A percentile compares a stretch with the other conserved stretches of the same genome.
phyloP scores from a whole-genome alignment of 2,329 filamentous ascomycete species.

The Xylaria hypoxylon region DNA sequence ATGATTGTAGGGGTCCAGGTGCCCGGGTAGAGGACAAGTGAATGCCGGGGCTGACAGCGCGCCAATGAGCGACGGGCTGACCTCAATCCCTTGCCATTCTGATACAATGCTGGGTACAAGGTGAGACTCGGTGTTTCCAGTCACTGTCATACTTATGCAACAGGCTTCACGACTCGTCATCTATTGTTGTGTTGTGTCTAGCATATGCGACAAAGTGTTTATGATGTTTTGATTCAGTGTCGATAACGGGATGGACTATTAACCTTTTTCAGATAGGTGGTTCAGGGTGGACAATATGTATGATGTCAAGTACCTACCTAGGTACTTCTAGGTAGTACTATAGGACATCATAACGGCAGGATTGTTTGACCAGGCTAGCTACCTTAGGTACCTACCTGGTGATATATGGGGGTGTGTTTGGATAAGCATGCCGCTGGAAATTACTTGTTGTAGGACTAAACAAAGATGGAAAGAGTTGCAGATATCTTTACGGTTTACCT shows the following conservation, averaged over 20 bases:
- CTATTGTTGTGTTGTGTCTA: not conserved
- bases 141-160: constrained; percentile 27
- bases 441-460: constrained; percentile 17
- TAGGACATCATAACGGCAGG: not conserved
- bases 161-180: constrained; percentile 6
- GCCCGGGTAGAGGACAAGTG: constrained; percentile 26
- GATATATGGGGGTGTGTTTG: not conserved
- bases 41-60: constrained; percentile 35
- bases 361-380: not conserved
- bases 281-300: too few species aligned
- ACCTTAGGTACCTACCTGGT: not conserved
- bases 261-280: not conserved
- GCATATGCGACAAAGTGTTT: not conserved
- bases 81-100: constrained; percentile 37
- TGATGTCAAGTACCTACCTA: too few species aligned
- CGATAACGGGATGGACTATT: not conserved
- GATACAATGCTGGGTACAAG: constrained; percentile 35
- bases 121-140: constrained; percentile 33
- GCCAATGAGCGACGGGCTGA: constrained; percentile 38
- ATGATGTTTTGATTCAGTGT: not conserved
- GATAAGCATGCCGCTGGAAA: constrained; percentile 18
- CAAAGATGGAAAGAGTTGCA: constrained; percentile 19
- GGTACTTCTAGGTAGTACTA: too few species aligned
- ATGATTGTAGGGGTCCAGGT: constrained; percentile 13
- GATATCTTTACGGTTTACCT: constrained; percentile 1